A percentile compares a stretch with the other conserved stretches of the same genome.
These are phyloP conservation scores for Aspergillus incahuasiensis DNA, from an alignment of 495 filamentous ascomycete genomes.

Conservation along the genomic window DNA sequence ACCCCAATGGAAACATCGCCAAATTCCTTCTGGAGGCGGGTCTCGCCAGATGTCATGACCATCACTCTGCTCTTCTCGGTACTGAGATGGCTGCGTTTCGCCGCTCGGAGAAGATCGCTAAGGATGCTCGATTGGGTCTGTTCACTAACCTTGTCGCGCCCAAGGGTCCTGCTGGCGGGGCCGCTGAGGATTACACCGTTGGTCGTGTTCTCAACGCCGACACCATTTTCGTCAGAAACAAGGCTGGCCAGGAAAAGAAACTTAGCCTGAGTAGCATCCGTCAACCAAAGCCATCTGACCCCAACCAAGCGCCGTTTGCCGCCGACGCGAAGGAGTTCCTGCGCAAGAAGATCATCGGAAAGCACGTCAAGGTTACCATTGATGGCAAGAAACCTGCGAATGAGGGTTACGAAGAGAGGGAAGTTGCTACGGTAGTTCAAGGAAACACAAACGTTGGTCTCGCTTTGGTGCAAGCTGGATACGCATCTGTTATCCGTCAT, in stretches of 20 bases:
- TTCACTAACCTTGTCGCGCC: constrained; percentile 74
- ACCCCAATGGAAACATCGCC: constrained; percentile 88
- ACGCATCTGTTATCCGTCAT: constrained; percentile 89
- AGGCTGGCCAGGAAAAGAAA: constrained; percentile 78
- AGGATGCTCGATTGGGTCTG: constrained; percentile 63
- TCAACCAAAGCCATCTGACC: constrained; percentile 78
- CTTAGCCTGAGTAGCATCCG: constrained; percentile 89
- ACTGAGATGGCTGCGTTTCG: constrained; percentile 78
- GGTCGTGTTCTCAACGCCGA: constrained; percentile 84
- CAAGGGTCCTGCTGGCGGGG: constrained; percentile 43
- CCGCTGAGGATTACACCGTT: constrained; percentile 73
- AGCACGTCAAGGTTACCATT: constrained; percentile 80
- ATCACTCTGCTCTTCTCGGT: constrained; percentile 87
- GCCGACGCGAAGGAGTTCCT: constrained; percentile 95
- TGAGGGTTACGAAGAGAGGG: constrained; percentile 89
- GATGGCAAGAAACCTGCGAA: constrained; percentile 88
- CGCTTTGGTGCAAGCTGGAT: constrained; percentile 82
- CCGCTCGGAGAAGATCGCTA: constrained; percentile 82
- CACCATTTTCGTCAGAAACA: constrained; percentile 78
- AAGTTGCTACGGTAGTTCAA: constrained; percentile 81
- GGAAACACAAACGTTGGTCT: constrained; percentile 85
- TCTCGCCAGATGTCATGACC: constrained; percentile 86
- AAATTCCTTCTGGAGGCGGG: constrained; percentile 82
- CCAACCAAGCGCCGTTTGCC: constrained; percentile 77
- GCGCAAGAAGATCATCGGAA: constrained; percentile 89